Evolutionary conservation across 495 filamentous ascomycete species (phyloP).

Genomic region (Talaromyces proteolyticus): DNA sequence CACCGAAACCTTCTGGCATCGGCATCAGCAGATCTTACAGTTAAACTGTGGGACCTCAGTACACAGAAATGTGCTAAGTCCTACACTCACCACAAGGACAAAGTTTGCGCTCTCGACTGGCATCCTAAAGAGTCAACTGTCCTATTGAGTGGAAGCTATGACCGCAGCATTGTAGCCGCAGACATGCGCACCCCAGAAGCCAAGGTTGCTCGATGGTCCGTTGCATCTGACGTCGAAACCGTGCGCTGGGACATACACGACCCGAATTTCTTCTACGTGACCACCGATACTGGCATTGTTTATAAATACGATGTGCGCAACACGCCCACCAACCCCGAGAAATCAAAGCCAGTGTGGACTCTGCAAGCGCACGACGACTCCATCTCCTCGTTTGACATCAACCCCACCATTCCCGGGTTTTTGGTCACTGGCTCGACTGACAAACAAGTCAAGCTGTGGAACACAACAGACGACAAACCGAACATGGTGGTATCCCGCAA

Average conservation of each 20-base stretch:
- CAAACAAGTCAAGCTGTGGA: slow-evolving; percentile 96
- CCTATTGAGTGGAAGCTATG: slow-evolving; percentile 88
- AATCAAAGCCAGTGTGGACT: slow-evolving; percentile 82
- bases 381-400: slow-evolving; percentile 93
- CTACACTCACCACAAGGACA: slow-evolving; percentile 86
- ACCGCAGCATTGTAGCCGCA: slow-evolving; percentile 81
- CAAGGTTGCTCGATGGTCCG: slow-evolving; percentile 73
- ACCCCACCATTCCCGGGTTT: slow-evolving; percentile 81
- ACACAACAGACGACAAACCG: slow-evolving; percentile 66
- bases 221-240: slow-evolving; percentile 90
- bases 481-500: slow-evolving; percentile 88
- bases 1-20: slow-evolving; percentile 96
- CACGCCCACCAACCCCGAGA: slow-evolving; percentile 58
- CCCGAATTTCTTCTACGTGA: slow-evolving; percentile 86
- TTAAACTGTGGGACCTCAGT: slow-evolving; percentile 96
- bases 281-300: slow-evolving; percentile 84
- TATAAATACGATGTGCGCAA: slow-evolving; percentile 81
- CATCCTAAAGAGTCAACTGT: slow-evolving; percentile 81
- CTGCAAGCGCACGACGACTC: slow-evolving; percentile 93
- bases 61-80: slow-evolving; percentile 90
- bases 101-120: slow-evolving; percentile 94
- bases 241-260: slow-evolving; percentile 93
- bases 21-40: slow-evolving; percentile 89
- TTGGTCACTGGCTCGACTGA: slow-evolving; percentile 89
- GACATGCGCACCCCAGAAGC: slow-evolving; percentile 90